A percentile compares a stretch with the other conserved stretches of the same genome.
Conservation (phyloP, 2,329 filamentous ascomycete species). For the Colletotrichum navitas region DNA sequence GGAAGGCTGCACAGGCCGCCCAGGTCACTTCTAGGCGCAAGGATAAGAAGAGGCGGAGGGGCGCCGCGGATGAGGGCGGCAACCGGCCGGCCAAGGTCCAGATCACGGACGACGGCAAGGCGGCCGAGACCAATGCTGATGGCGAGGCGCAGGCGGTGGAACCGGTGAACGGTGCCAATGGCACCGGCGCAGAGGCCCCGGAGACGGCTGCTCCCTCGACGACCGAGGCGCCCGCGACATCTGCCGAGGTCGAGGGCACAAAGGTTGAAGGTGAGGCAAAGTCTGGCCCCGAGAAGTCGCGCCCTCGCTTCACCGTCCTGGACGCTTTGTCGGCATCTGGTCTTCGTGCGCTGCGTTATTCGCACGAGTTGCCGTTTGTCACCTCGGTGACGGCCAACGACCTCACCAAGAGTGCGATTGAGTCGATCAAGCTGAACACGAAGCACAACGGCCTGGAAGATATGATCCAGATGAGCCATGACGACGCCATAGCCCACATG, state of each 20-base stretch:
- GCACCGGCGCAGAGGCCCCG: constrained; percentile 37
- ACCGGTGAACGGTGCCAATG: constrained; percentile 14
- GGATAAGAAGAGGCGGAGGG: constrained; percentile 56
- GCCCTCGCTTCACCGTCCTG: constrained; percentile 79
- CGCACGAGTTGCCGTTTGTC: constrained; percentile 87
- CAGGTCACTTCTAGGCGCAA: constrained; percentile 49
- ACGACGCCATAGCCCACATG: constrained; percentile 93
- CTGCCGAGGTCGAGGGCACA: constrained; percentile 35
- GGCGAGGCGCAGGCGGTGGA: constrained; percentile 2
- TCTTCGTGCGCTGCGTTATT: constrained; percentile 89
- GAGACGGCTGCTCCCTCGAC: constrained; percentile 30
- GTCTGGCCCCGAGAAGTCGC: constrained; percentile 8
- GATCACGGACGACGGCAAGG: constrained; percentile 43
- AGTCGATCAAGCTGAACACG: constrained; percentile 87
- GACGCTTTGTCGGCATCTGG: constrained; percentile 96
- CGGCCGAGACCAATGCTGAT: constrained; percentile 38
- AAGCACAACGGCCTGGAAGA: constrained; percentile 81
- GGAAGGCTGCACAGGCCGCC: constrained; percentile 56
- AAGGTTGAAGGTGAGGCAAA: constrained; percentile 27
- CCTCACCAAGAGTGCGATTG: constrained; percentile 80
- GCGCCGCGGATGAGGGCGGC: constrained; percentile 63
- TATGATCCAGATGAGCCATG: constrained; percentile 79
- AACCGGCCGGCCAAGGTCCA: constrained; percentile 49
- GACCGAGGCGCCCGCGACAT: constrained; percentile 30
- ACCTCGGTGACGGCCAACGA: constrained; percentile 92